These are phyloP conservation scores for Neofusicoccum umdonicola DNA, from an alignment of 2,329 filamentous ascomycete species.

Conservation along the genomic window DNA sequence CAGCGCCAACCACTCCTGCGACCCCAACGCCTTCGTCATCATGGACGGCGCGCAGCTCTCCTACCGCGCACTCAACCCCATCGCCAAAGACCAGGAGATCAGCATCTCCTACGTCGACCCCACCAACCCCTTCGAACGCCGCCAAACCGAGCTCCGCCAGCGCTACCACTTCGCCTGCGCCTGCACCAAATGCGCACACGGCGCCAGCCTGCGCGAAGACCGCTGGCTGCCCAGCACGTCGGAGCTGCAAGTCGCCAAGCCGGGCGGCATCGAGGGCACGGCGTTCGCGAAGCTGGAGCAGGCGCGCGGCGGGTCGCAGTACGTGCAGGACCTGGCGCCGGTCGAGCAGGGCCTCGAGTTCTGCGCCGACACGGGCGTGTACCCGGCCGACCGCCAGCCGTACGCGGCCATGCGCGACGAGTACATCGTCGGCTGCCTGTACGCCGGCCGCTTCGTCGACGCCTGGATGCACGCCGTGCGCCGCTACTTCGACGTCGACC, in stretches of 20 bases:
- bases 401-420: conserved; percentile 54
- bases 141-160: conserved; percentile 52
- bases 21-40: conserved; percentile 57
- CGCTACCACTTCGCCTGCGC: conserved; percentile 60
- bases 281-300: conserved; percentile 24
- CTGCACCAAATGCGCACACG: conserved; percentile 51
- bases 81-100: conserved; percentile 56
- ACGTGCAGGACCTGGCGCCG: conserved; percentile 9
- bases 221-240: conserved; percentile 28
- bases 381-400: conserved; percentile 54
- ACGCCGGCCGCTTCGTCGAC: conserved; percentile 38
- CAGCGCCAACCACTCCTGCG: conserved; percentile 61
- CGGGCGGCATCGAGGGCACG: conserved; percentile 18
- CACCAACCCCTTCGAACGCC: conserved; percentile 50
- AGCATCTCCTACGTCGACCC: conserved; percentile 62
- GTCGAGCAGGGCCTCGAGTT: conserved; percentile 35
- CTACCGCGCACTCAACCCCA: conserved; percentile 52
- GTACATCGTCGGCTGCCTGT: conserved; percentile 50
- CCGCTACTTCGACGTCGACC: conserved; percentile 52
- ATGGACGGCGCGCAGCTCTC: conserved; percentile 54
- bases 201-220: conserved; percentile 40
- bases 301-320: conserved; percentile 4
- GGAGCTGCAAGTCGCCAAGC: neutral
- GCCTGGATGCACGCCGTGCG: conserved; percentile 54
- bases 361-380: conserved; percentile 41